Evolutionary conservation across 768 basidiomycete species (phyloP).

Genomic region (Serendipita sp.): DNA sequence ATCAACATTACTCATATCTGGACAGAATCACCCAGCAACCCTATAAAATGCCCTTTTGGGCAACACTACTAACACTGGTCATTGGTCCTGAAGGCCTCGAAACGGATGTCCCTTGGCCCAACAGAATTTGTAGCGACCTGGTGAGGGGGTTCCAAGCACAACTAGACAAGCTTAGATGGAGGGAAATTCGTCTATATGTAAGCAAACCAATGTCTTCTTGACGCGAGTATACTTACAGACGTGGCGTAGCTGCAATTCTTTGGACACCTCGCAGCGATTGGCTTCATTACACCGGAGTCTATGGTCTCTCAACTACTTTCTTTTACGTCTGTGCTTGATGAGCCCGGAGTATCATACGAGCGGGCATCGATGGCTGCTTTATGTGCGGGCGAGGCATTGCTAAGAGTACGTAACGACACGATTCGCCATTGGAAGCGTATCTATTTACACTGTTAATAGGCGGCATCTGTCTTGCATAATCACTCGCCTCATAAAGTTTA

Average conservation of each 20-base stretch:
- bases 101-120: constrained; percentile 35
- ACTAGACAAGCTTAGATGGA: constrained; percentile 81
- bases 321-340: constrained; percentile 73
- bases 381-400: constrained; percentile 66
- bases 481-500: constrained; percentile 40
- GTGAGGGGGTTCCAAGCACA: constrained; percentile 82
- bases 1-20: constrained; percentile 10
- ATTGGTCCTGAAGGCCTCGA: constrained; percentile 20
- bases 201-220: constrained; percentile 20
- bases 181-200: constrained; percentile 76
- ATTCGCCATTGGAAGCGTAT: background rate
- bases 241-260: constrained; percentile 73
- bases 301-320: constrained; percentile 69
- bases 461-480: constrained; percentile 49
- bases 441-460: constrained; percentile 26
- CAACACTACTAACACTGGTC: constrained; percentile 57
- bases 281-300: constrained; percentile 59
- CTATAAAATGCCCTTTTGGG: constrained; percentile 84
- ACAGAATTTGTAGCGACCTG: constrained; percentile 69
- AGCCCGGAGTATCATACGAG: constrained; percentile 76
- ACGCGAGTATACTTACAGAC: constrained; percentile 7
- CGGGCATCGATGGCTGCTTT: constrained; percentile 67
- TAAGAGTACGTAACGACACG: constrained; percentile 35
- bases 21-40: constrained; percentile 78
- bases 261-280: constrained; percentile 65